Base-by-base conservation (phyloP, 2,329 filamentous ascomycete genomes). In the Coniochaeta ligniaria region DNA sequence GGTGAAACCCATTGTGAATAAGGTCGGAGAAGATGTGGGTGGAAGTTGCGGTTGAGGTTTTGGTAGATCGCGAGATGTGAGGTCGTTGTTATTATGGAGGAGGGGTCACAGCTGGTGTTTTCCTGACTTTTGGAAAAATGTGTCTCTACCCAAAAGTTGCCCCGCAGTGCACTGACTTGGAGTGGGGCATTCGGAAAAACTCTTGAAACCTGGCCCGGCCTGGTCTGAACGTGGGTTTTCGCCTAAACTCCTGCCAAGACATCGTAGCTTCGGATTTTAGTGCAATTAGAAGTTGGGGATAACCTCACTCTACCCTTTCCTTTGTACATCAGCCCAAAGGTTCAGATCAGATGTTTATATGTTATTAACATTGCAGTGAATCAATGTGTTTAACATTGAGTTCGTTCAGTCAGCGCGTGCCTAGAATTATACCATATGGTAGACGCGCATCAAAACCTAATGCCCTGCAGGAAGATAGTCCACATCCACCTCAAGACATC, bases 1-100 rank as follows among this genome's bases (percentile, higher is more conserved):
- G 56, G 56, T 58, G 56, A 58, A 58, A 41, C 35, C 56, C 56
- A 58, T 58, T 55, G n/a, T 58, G 31, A 16, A 35, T n/a, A 11
- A 38, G 33, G 6, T 17, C 38, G 7, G 28, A 38, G 54, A 24
- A 57, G 35, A 22, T 38, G 28, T 20, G 31, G 54, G 35, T 57
- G 54, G 54, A 57, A 3, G 31, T 57, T 35, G 35, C 11, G 54
- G 17, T 57, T 36, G 31, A 35, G 22, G 1, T 20, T 24, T 22
- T 57, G 54, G 31, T 20, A 38, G 31, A 38, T 35, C n/a, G 28
- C 1, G 54, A 57, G 31, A 36, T 35, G 26, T 57, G 31, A 57
- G 54, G 54, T 57, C 26, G 28, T 35, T 2, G 54, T 35, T 57
- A 38, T 22, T n/a, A 35, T 38, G 16, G 22, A 57, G 28, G 54